These are phyloP conservation scores for Xylaria flabelliformis DNA, from an alignment of 495 filamentous ascomycete genomes.

Conservation along the genomic window DNA sequence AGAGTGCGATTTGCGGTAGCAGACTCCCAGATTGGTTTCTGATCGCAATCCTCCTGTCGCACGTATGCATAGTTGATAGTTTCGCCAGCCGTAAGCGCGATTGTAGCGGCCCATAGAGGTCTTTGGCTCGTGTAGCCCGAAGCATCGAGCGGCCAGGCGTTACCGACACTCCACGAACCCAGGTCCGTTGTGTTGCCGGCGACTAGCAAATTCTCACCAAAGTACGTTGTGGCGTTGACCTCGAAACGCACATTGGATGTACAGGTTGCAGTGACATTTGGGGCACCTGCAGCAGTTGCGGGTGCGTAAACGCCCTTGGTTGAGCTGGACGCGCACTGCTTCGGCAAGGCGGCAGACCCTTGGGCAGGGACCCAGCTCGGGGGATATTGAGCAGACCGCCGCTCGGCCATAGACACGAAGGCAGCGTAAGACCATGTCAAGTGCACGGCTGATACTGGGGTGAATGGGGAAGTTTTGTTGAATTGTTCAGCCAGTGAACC, in stretches of 20 bases:
- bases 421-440: constrained; percentile 62
- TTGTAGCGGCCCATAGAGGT: constrained; percentile 45
- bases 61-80: constrained; percentile 45
- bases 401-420: constrained; percentile 44
- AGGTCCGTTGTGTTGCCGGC: constrained; percentile 44
- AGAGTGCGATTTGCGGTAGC: constrained; percentile 41
- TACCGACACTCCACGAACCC: constrained; percentile 36
- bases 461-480: constrained; percentile 52
- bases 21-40: constrained; percentile 46
- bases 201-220: constrained; percentile 56
- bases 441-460: constrained; percentile 56
- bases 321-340: constrained; percentile 40
- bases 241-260: constrained; percentile 49
- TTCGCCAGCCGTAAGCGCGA: constrained; percentile 40
- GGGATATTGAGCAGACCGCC: constrained; percentile 36
- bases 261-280: constrained; percentile 44
- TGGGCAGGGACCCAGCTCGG: constrained; percentile 35
- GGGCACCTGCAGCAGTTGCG: constrained; percentile 47
- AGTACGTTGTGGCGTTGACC: constrained; percentile 54
- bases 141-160: constrained; percentile 34
- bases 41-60: constrained; percentile 49
- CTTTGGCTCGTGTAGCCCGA: constrained; percentile 31
- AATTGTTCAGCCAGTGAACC: constrained; percentile 67
- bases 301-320: constrained; percentile 51
- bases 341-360: constrained; percentile 29